These are phyloP conservation scores for Geranium incanum DNA, from an alignment of 441 rosid species.

Conservation along the genomic window DNA sequence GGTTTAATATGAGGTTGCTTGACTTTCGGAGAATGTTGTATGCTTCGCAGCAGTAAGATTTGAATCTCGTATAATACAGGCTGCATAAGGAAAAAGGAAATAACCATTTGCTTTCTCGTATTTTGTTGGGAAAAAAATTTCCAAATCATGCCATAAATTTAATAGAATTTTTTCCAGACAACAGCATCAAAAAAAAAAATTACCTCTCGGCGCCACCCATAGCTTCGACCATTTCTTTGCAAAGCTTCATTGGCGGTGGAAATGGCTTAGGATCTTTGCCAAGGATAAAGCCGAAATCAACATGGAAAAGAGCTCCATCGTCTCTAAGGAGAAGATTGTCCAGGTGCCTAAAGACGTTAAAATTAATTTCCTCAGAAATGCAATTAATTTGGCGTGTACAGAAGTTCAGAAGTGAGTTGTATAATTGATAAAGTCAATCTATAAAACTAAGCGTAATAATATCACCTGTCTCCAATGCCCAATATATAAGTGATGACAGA, in stretches of 20 bases:
- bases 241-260: constrained; percentile 99
- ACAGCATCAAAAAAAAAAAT: constrained; percentile 2
- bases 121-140: background rate
- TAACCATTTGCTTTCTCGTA: constrained; percentile 14
- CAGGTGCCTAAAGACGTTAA: constrained; percentile 55
- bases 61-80: constrained; percentile 90
- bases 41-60: constrained; percentile 97
- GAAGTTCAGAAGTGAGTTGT: background rate
- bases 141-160: background rate
- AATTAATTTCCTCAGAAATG: constrained; percentile 8
- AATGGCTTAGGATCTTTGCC: constrained; percentile 97
- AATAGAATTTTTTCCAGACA: background rate
- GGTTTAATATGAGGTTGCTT: constrained; percentile 86
- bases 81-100: constrained; percentile 38
- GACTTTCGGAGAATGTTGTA: constrained; percentile 96
- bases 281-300: constrained; percentile 92
- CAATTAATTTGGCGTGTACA: background rate
- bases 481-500: constrained; percentile 93
- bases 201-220: constrained; percentile 99
- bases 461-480: constrained; percentile 93
- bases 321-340: constrained; percentile 96
- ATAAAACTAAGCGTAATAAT: constrained; percentile 7
- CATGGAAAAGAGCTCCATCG: constrained; percentile 95
- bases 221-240: constrained; percentile 99
- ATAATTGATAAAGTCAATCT: constrained; percentile 5